phyloP scores from a whole-genome alignment of 306 rosid species.

The Sesbania bispinosa region DNA sequence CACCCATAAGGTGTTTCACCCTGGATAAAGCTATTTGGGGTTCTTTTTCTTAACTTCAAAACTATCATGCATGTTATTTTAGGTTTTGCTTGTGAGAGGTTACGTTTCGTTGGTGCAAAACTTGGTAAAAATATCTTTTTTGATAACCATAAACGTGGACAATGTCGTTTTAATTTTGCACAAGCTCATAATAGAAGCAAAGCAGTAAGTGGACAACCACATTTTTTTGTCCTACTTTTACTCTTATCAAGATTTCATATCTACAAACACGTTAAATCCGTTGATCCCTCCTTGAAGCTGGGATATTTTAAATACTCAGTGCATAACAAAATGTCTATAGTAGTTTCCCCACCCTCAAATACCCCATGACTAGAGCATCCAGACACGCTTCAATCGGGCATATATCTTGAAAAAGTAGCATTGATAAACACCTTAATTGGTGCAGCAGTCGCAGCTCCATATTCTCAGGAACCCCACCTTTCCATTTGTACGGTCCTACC shows the following conservation, averaged over 20 bases:
- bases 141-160: not conserved
- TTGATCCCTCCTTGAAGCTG: not conserved
- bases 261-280: conserved; percentile 18
- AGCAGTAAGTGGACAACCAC: conserved; percentile 28
- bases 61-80: not conserved
- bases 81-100: not conserved
- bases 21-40: too few species aligned
- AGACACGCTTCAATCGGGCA: not conserved
- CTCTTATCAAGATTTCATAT: conserved; percentile 15
- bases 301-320: not conserved
- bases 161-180: not conserved
- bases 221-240: conserved; percentile 23
- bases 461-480: conserved; percentile 20
- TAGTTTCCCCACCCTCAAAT: conserved; percentile 3
- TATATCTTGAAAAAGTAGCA: conserved; percentile 2
- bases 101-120: not conserved
- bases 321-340: not conserved
- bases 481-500: not conserved
- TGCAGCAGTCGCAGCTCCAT: not conserved
- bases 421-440: conserved; percentile 2
- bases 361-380: conserved; percentile 6
- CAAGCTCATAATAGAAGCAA: not conserved
- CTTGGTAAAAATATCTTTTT: not conserved
- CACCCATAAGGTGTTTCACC: too few species aligned
- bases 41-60: too few species aligned